Conservation (phyloP, 805 yeast species). For the Nakazawaea siamensis region DNA sequence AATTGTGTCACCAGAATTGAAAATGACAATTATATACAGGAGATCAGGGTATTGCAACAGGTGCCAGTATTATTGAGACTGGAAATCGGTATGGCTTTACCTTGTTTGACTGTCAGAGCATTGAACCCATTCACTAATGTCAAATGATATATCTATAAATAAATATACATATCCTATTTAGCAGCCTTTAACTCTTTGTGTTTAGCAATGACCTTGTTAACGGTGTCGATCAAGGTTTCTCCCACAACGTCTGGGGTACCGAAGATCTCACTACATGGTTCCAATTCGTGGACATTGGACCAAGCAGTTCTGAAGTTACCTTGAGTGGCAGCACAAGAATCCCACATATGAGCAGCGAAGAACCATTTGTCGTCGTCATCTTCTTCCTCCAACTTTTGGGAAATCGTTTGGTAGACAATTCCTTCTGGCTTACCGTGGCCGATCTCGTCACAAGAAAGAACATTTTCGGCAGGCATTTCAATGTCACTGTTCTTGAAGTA, state of each 20-base stretch:
- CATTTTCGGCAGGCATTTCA: constrained; percentile 20
- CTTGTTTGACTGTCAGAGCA: constrained; percentile 88
- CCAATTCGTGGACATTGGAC: constrained; percentile 22
- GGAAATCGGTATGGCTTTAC: constrained; percentile 92
- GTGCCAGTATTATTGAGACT: constrained; percentile 85
- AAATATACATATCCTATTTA: not conserved
- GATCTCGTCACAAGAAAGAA: constrained; percentile 22
- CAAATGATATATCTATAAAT: constrained; percentile 4
- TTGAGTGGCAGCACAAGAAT: constrained; percentile 22
- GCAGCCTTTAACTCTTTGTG: constrained; percentile 10
- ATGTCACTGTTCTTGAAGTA: constrained; percentile 19
- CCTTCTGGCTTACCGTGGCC: constrained; percentile 23
- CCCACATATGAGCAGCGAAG: constrained; percentile 27
- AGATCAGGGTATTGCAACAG: constrained; percentile 64
- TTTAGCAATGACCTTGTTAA: constrained; percentile 19
- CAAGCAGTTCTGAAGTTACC: constrained; percentile 24
- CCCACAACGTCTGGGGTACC: constrained; percentile 23
- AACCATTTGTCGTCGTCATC: constrained; percentile 22
- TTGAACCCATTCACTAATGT: constrained; percentile 66
- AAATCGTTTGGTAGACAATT: constrained; percentile 19
- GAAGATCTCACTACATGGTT: constrained; percentile 21
- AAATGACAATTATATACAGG: constrained; percentile 63
- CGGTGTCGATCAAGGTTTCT: constrained; percentile 21
- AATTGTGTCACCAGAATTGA: constrained; percentile 53
- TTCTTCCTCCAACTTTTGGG: constrained; percentile 17